Evolutionary conservation across 2,329 filamentous ascomycete genomes (phyloP).

Genomic region (Ophiostoma himal-ulmi): DNA sequence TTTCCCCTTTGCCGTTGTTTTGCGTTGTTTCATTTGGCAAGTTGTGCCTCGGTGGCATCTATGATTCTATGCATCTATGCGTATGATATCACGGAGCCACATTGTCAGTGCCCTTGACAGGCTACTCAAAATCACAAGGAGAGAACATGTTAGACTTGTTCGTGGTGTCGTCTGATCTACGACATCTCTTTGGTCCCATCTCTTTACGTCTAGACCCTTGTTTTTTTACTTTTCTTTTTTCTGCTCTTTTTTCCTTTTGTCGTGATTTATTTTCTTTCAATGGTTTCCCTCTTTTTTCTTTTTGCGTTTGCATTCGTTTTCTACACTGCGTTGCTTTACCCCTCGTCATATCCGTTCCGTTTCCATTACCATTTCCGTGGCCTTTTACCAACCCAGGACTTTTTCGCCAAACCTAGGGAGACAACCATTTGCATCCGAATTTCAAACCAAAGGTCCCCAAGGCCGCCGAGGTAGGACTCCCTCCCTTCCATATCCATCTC

Average conservation of each 20-base stretch:
- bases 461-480: slow-evolving; percentile 83
- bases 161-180: slow-evolving; percentile 1
- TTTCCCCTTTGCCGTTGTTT: neutral
- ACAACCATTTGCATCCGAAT: slow-evolving; percentile 89
- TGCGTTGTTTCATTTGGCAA: slow-evolving; percentile 16
- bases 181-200: neutral
- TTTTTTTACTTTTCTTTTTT: neutral
- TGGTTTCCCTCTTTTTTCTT: neutral
- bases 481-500: slow-evolving; percentile 15
- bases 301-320: slow-evolving; percentile 23
- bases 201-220: neutral
- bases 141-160: neutral
- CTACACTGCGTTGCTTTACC: neutral
- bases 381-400: slow-evolving; percentile 47
- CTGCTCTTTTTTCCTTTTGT: slow-evolving; percentile 16
- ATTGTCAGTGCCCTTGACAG: neutral
- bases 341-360: slow-evolving; percentile 7
- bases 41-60: slow-evolving; percentile 15
- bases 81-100: neutral
- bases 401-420: slow-evolving; percentile 58
- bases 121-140: neutral
- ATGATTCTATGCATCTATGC: neutral
- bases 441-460: slow-evolving; percentile 85
- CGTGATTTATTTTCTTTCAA: slow-evolving; percentile 18
- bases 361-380: slow-evolving; percentile 25